Evolutionary conservation across 306 rosid species (phyloP).

Genomic region (Potentilla sterilis): DNA sequence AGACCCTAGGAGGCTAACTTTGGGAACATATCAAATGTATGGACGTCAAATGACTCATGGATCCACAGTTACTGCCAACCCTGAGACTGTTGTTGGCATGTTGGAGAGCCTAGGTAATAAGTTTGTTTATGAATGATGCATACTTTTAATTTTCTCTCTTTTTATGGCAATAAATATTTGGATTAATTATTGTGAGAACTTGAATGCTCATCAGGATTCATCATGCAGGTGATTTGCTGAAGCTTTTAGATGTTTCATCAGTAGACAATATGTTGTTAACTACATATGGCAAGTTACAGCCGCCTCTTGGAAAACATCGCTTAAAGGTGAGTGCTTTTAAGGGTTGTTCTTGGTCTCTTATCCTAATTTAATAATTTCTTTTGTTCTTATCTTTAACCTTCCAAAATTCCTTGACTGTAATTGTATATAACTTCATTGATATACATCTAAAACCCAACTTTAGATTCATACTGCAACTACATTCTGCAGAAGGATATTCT

Average conservation of each 20-base stretch:
- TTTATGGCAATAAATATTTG: background rate
- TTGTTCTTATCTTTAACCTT: background rate
- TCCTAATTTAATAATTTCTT: background rate
- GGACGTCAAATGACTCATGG: slow-evolving; percentile 69
- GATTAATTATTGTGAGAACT: background rate
- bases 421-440: background rate
- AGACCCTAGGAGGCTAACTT: slow-evolving; percentile 75
- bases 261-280: slow-evolving; percentile 62
- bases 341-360: slow-evolving; percentile 10
- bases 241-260: slow-evolving; percentile 79
- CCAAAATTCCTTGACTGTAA: background rate
- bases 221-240: slow-evolving; percentile 76
- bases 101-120: slow-evolving; percentile 77
- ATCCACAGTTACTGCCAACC: slow-evolving; percentile 62
- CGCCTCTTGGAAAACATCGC: slow-evolving; percentile 97
- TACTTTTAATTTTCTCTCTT: too few species aligned
- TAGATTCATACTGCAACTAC: background rate
- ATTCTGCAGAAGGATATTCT: background rate
- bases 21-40: slow-evolving; percentile 65
- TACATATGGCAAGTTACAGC: slow-evolving; percentile 92
- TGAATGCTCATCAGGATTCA: slow-evolving; percentile 19
- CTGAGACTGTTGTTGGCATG: slow-evolving; percentile 97
- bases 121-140: background rate
- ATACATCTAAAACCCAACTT: background rate
- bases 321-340: slow-evolving; percentile 60